Conservation (phyloP, 1,284 basidiomycete genomes). For the Volvariella volvacea region DNA sequence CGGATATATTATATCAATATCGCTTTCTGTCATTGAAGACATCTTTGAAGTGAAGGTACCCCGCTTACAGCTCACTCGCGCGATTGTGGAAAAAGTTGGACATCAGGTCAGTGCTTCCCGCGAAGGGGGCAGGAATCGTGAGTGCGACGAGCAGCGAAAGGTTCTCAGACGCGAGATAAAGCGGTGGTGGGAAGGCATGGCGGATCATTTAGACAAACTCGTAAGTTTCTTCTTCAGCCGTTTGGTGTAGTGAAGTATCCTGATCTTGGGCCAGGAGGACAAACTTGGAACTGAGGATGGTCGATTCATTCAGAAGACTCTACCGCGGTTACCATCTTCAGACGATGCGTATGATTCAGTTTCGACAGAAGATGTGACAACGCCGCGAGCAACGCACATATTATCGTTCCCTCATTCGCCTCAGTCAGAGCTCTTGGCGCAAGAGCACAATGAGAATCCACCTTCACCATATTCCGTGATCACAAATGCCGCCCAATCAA, state of each 20-base stretch:
- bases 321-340: slow-evolving; percentile 50
- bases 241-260: slow-evolving; percentile 1
- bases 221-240: slow-evolving; percentile 27
- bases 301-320: slow-evolving; percentile 30
- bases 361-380: slow-evolving; percentile 16
- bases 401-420: slow-evolving; percentile 3
- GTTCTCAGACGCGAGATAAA: slow-evolving; percentile 51
- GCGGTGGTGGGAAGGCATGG: slow-evolving; percentile 57
- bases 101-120: slow-evolving; percentile 9
- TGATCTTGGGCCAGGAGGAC: slow-evolving; percentile 30
- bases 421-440: slow-evolving; percentile 15
- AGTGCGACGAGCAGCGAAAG: slow-evolving; percentile 35
- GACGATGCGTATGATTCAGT: slow-evolving; percentile 40
- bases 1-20: slow-evolving; percentile 36
- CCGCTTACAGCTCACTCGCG: slow-evolving; percentile 45
- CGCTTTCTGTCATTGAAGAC: slow-evolving; percentile 40
- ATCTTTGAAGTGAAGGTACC: slow-evolving; percentile 58
- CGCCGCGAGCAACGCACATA: slow-evolving; percentile 2
- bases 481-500: not conserved
- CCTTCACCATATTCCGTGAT: slow-evolving; percentile 14
- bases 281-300: slow-evolving; percentile 25
- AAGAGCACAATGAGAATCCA: slow-evolving; percentile 13
- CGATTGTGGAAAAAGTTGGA: slow-evolving; percentile 18
- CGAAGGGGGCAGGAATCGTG: slow-evolving; percentile 5
- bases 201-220: slow-evolving; percentile 53